Evolutionary conservation across 2,329 filamentous ascomycete species (phyloP), one percentile per base, ranked within the genome.

Genomic region (Xylaria hypoxylon): DNA sequence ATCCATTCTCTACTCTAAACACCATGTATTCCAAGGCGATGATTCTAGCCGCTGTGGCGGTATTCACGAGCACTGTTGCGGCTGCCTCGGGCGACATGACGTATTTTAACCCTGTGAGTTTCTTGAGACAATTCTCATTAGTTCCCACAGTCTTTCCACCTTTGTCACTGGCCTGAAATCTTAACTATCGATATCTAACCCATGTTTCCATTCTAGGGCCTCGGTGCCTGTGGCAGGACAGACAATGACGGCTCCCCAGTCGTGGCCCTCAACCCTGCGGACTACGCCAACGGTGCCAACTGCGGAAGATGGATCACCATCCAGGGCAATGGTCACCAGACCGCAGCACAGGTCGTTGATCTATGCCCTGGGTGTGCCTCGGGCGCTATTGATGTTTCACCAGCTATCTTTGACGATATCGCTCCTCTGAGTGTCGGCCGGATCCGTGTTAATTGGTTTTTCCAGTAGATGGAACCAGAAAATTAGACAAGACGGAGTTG

Each of bases 331-430:
- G 64, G 64, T 11, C 19, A 11, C 15, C 55, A 59, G 40, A 69
- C 63, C 2, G 67, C 67, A 15, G 68, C 64, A 4, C 48, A 33
- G 33, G 68, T 70, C 38, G 67, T 64, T 26, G 67, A 69, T 38
- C 48, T 69, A 22, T 70, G 67, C 52, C 67, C 67, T 28, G 61
- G 66, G 58, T 70, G 68, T 35, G 57, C 53, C 13, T 13, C 63
- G 1, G 40, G 59, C 33, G 66, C 60, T 7, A 65, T 70, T 19
- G 68, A 70, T 22, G 68, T 63, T 51, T 28, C 68, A 1, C 66
- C 66, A 2, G 68, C 59, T 13, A 67, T 69, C 67, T 70, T 70
- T 26, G 67, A 70, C 31, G 67, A 67, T 47, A 67, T 70, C 44
- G 68, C 67, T 24, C 11, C 51, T 5, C 52, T 65, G 5, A 33